phyloP scores from a whole-genome alignment of 345 rosid genomes.

The Salix arbutifolia region DNA sequence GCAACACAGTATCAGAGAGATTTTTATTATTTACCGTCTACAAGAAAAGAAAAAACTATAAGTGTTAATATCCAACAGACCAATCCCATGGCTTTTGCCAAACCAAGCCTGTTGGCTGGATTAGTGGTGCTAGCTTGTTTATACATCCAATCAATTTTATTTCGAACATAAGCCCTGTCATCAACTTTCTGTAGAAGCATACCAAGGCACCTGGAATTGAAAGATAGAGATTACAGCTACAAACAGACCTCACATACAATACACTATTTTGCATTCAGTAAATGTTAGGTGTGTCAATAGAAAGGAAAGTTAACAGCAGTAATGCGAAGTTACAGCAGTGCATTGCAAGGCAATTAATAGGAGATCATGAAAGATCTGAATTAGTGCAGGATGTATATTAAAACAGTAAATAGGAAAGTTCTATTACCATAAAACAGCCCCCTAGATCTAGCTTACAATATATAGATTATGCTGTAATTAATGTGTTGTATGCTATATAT shows the following conservation, averaged over 20 bases:
- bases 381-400: too few relatives aligned
- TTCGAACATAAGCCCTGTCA: constrained; percentile 72
- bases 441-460: too few relatives aligned
- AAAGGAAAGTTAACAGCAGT: too few relatives aligned
- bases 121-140: constrained; percentile 73
- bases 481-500: too few relatives aligned
- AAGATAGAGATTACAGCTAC: constrained; percentile 15
- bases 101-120: constrained; percentile 89
- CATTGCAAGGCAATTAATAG: too few relatives aligned
- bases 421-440: too few relatives aligned
- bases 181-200: constrained; percentile 89
- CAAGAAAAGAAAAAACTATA: neutral
- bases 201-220: constrained; percentile 70
- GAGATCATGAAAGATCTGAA: too few relatives aligned
- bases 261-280: neutral
- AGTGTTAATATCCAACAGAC: constrained; percentile 37
- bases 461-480: too few relatives aligned
- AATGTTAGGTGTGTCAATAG: neutral
- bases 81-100: constrained; percentile 98
- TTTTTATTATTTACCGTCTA: neutral
- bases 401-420: too few relatives aligned
- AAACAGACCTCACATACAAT: neutral
- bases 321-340: too few relatives aligned
- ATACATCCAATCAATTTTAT: constrained; percentile 88
- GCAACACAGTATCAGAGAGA: constrained; percentile 11